These are phyloP conservation scores for Lathyrus tuberosus DNA, from an alignment of 306 rosid species.

Conservation along the genomic window DNA sequence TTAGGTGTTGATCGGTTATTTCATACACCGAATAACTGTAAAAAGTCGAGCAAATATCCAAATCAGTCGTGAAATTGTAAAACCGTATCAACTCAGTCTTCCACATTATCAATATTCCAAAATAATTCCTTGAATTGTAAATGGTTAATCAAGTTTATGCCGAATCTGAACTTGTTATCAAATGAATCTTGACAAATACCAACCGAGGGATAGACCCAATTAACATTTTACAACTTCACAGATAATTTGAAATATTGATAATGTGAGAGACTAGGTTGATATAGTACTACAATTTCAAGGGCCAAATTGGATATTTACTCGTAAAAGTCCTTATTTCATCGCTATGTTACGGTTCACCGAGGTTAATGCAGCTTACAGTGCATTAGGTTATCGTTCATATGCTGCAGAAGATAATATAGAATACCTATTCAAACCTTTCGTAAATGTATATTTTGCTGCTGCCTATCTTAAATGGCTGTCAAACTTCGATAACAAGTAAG, in stretches of 20 bases:
- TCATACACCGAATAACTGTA: neutral
- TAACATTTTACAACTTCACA: neutral
- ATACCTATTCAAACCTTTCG: slow-evolving; percentile 63
- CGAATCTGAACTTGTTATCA: neutral
- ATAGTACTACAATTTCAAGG: neutral
- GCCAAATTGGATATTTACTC: neutral
- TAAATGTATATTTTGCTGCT: slow-evolving; percentile 72
- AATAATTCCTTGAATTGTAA: neutral
- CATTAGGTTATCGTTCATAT: slow-evolving; percentile 58
- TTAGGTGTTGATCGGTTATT: slow-evolving; percentile 32
- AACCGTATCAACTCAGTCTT: neutral
- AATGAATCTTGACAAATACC: neutral
- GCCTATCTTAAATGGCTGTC: slow-evolving; percentile 83
- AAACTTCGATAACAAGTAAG: slow-evolving; percentile 66
- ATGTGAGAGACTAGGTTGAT: neutral
- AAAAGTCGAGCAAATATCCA: slow-evolving; percentile 1
- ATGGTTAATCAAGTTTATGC: neutral
- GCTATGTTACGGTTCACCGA: slow-evolving; percentile 34
- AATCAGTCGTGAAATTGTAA: neutral
- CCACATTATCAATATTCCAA: neutral
- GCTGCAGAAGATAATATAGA: slow-evolving; percentile 44
- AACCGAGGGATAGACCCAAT: neutral
- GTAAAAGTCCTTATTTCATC: slow-evolving; percentile 9
- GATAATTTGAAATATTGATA: neutral
- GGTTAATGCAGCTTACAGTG: slow-evolving; percentile 57